Conservation (phyloP, 495 filamentous ascomycete genomes). For the Aspergillus haitiensis region DNA sequence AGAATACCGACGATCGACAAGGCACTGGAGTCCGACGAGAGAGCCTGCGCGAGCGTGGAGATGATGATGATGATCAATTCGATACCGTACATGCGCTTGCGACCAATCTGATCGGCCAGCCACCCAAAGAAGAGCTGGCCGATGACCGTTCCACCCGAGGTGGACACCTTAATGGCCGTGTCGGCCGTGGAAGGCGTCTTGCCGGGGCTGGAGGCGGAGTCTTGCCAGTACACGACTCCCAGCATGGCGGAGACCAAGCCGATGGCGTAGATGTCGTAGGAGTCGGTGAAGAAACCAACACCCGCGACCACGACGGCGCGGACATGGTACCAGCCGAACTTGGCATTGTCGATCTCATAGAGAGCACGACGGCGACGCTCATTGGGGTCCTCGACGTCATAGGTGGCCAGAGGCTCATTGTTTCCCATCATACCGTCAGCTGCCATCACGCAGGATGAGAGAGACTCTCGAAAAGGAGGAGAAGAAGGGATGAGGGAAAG, state of each 20-base stretch:
- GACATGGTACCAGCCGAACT: conserved; percentile 78
- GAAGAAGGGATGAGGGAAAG: not conserved
- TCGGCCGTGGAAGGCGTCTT: conserved; percentile 63
- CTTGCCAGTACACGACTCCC: conserved; percentile 71
- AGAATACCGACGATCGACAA: conserved; percentile 74
- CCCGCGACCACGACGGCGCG: conserved; percentile 77
- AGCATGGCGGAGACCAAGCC: conserved; percentile 68
- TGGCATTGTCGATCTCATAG: conserved; percentile 75
- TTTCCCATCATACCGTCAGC: not conserved
- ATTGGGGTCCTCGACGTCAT: conserved; percentile 68
- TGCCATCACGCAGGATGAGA: not conserved
- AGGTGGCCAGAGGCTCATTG: conserved; percentile 36
- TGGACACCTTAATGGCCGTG: conserved; percentile 85
- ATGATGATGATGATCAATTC: conserved; percentile 88
- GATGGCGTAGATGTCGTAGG: conserved; percentile 80
- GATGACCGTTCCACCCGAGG: conserved; percentile 82
- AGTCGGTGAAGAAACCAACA: conserved; percentile 82
- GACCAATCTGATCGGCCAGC: conserved; percentile 75
- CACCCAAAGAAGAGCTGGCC: conserved; percentile 82
- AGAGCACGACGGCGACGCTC: conserved; percentile 74
- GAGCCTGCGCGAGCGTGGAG: conserved; percentile 74
- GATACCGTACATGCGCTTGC: conserved; percentile 84
- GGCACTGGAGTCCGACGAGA: conserved; percentile 65
- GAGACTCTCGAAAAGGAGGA: not conserved
- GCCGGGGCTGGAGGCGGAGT: conserved; percentile 48